These are phyloP conservation scores for Plasmodium chabaudi DNA, from an alignment of 169 alveolate genomes.

Conservation along the genomic window DNA sequence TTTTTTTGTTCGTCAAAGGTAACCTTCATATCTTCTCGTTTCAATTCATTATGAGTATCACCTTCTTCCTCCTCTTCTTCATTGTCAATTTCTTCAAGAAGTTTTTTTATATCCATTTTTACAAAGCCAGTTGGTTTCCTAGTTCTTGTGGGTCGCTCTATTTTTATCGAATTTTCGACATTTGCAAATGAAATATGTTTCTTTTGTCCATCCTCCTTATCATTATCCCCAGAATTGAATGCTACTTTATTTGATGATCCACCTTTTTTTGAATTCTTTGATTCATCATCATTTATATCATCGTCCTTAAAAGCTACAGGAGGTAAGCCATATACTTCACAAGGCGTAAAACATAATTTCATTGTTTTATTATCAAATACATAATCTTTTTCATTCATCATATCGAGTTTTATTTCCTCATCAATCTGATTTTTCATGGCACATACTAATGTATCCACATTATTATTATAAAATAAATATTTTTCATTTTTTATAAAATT, in stretches of 20 bases:
- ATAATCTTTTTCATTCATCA: conserved; percentile 10
- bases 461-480: no score
- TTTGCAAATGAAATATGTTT: conserved; percentile 18
- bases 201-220: background rate
- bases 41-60: background rate
- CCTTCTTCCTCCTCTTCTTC: conserved; percentile 2
- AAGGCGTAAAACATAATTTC: background rate
- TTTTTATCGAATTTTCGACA: conserved; percentile 3
- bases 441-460: background rate
- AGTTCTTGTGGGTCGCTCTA: conserved; percentile 12
- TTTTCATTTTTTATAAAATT: background rate
- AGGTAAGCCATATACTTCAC: conserved; percentile 54
- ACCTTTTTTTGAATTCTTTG: background rate
- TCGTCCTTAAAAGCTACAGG: conserved; percentile 59
- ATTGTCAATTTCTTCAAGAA: conserved; percentile 34
- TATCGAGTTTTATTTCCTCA: no score
- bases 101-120: conserved; percentile 52
- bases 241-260: no score
- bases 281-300: background rate
- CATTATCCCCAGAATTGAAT: background rate
- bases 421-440: no score
- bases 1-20: background rate
- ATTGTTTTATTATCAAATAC: background rate
- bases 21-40: conserved; percentile 5
- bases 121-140: conserved; percentile 61